Evolutionary conservation across 768 basidiomycete species (phyloP).

Genomic region (Leccinum disarticulatum): DNA sequence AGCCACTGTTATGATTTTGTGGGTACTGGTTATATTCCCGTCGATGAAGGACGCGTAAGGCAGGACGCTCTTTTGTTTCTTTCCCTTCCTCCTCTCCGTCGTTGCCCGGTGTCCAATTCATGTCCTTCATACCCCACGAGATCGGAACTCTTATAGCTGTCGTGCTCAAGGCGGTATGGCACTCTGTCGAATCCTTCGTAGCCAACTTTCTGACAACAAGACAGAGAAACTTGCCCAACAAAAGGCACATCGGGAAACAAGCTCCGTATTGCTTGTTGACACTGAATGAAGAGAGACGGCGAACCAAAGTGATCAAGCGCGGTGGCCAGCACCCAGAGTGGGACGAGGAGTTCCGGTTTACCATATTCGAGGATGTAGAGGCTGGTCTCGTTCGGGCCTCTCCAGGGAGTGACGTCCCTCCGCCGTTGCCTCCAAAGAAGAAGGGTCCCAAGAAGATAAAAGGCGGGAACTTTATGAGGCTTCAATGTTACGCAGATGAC

Average conservation of each 20-base stretch:
- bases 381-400: constrained; percentile 48
- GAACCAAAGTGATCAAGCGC: constrained; percentile 92
- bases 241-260: constrained; percentile 93
- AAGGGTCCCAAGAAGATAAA: constrained; percentile 52
- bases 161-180: constrained; percentile 87
- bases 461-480: constrained; percentile 71
- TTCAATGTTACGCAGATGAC: constrained; percentile 95
- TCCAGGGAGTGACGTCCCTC: constrained; percentile 49
- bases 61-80: constrained; percentile 14
- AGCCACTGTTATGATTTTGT: constrained; percentile 21
- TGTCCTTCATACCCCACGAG: constrained; percentile 65
- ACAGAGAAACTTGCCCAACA: constrained; percentile 87
- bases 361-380: constrained; percentile 73
- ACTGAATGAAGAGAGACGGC: constrained; percentile 78
- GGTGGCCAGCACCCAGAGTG: constrained; percentile 99
- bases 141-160: constrained; percentile 95
- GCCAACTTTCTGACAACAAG: constrained; percentile 21
- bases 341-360: constrained; percentile 97
- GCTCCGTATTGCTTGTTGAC: constrained; percentile 89
- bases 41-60: constrained; percentile 20
- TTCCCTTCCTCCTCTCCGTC: constrained; percentile 3
- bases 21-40: background rate
- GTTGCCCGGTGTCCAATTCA: constrained; percentile 27
- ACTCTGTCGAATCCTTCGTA: constrained; percentile 4
- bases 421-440: constrained; percentile 69